Base-by-base conservation (phyloP, 2,329 filamentous ascomycete genomes). In the Aspergillus phoenicis region DNA sequence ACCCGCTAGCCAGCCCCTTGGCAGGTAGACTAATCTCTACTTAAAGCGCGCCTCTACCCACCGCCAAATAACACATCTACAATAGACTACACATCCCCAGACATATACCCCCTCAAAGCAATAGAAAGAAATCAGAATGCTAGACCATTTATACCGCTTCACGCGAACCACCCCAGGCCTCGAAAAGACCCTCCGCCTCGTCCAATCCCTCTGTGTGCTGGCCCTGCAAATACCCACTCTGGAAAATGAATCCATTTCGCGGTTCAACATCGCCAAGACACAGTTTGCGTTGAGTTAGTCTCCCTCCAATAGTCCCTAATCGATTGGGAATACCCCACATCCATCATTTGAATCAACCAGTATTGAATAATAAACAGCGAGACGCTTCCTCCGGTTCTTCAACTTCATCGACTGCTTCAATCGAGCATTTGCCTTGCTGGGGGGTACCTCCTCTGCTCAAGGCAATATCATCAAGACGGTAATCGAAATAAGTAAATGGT, bases 341-440 rank as follows among this genome's bases (percentile, higher is more conserved):
- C 10, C 11, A 36, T 0, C 2, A 36, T 15, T n/a, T 1, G 51
- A n/a, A 17, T 43, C 11, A 36, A 15, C 5, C 2, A 33, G 49
- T 55, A 17, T 4, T 53, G 8, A 55, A n/a, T 1, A 5, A 1
- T 2, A 47, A 15, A 20, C 6, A 83, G 82, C 77, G 30, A 82
- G 90, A 39, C 84, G 89, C 22, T 87, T 85, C 74, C 83, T 91
- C 70, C 86, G 90, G 11, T 78, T 90, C 60, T 89, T 91, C 72
- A 87, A 87, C 68, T 91, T 89, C 71, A 75, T 90, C 56, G 85
- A 87, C 49, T 82, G 81, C 52, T 88, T 90, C 66, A 71, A 78
- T 24, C 71, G 77, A 2, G 84, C 86, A 1, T 82, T 81, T 70
- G 69, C 71, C 2, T 30, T 85, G 80, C 66, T 73, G n/a, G 41